These are phyloP conservation scores for Plectosphaerella cucumerina DNA, from an alignment of 2,329 filamentous ascomycete genomes.

Conservation along the genomic window DNA sequence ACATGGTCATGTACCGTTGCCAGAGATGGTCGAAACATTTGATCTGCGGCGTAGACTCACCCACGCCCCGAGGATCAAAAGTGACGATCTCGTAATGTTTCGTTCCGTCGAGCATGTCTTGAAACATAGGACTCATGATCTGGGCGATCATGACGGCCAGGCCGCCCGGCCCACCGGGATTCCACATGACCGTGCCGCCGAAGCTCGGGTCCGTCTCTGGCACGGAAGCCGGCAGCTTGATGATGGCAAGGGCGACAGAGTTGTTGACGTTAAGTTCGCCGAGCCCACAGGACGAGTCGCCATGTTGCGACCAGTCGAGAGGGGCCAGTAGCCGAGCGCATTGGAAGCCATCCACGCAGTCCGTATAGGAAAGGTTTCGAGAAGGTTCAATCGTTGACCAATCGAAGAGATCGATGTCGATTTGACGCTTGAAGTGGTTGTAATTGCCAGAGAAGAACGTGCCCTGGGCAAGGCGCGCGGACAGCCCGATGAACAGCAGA, in stretches of 20 bases:
- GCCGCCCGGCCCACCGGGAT: conserved; percentile 35
- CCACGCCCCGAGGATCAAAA: conserved; percentile 32
- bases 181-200: conserved; percentile 31
- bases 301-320: conserved; percentile 26
- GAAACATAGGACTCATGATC: conserved; percentile 14
- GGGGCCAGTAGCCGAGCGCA: conserved; percentile 36
- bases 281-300: not conserved
- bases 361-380: conserved; percentile 14
- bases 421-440: no score
- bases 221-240: conserved; percentile 32
- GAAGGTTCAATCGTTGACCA: conserved; percentile 19
- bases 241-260: conserved; percentile 31
- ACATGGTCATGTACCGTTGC: conserved; percentile 14
- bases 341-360: conserved; percentile 28
- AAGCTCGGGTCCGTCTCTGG: conserved; percentile 26
- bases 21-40: conserved; percentile 24
- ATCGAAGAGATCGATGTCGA: conserved; percentile 6
- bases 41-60: conserved; percentile 21
- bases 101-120: conserved; percentile 16
- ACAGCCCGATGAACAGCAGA: no score
- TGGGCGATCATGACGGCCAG: no score
- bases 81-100: conserved; percentile 28
- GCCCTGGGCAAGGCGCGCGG: no score
- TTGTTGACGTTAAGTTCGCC: conserved; percentile 13
- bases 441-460: no score